These are phyloP conservation scores for Lactarius deliciosus DNA, from an alignment of 768 basidiomycete genomes.

Conservation along the genomic window DNA sequence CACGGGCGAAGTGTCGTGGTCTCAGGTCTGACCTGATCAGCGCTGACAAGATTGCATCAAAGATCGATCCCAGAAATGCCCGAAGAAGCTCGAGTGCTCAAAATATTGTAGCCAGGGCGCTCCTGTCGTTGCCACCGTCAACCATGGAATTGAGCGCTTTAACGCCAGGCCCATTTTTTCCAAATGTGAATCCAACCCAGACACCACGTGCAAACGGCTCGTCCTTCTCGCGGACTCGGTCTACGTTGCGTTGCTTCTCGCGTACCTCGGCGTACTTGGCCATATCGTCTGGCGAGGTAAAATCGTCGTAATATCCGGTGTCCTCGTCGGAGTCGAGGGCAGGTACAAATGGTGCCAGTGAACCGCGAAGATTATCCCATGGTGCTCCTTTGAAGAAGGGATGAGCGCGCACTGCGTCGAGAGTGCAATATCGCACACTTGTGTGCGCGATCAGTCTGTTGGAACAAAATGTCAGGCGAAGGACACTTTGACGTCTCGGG, in stretches of 20 bases:
- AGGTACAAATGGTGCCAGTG: slow-evolving; percentile 88
- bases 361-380: slow-evolving; percentile 78
- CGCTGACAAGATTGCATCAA: slow-evolving; percentile 9
- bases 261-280: slow-evolving; percentile 98
- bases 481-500: background rate
- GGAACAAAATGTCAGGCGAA: background rate
- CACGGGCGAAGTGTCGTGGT: background rate
- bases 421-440: slow-evolving; percentile 71
- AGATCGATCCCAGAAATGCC: slow-evolving; percentile 4
- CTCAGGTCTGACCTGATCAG: too few species aligned
- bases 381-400: slow-evolving; percentile 77
- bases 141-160: slow-evolving; percentile 38
- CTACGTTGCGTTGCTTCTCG: slow-evolving; percentile 95
- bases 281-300: slow-evolving; percentile 89
- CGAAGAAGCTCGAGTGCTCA: slow-evolving; percentile 16
- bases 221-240: slow-evolving; percentile 86
- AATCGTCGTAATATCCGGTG: slow-evolving; percentile 94
- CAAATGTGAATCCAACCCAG: slow-evolving; percentile 92
- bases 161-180: slow-evolving; percentile 75
- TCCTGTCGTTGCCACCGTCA: slow-evolving; percentile 34
- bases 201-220: slow-evolving; percentile 70
- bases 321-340: slow-evolving; percentile 93
- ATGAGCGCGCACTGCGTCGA: slow-evolving; percentile 70
- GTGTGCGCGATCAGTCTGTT: slow-evolving; percentile 84
- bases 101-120: slow-evolving; percentile 40